Evolutionary conservation across 1,284 basidiomycete species (phyloP), one percentile per base, ranked within the genome.

Genomic region (Cutaneotrichosporon cutaneum): DNA sequence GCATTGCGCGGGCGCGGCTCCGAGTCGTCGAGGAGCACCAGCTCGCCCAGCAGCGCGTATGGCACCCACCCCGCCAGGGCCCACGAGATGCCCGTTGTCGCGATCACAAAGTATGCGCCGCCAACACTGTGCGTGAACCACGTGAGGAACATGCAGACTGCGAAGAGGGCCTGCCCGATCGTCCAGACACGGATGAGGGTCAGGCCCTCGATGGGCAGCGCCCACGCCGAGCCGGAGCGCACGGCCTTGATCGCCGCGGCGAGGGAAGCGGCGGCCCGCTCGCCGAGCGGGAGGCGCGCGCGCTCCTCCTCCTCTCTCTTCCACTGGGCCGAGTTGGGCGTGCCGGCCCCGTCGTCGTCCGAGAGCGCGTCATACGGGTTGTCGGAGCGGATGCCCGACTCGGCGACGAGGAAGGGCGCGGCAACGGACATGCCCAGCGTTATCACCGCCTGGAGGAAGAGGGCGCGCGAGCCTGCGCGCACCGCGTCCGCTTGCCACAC

Each of bases 391-490:
- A 80, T 70, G 9, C 78, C 78, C 7, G 75, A 77, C 33, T 74
- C 71, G 2, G 71, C 53, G 6, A 93, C 85, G 62, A 94, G 84
- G 52, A 86, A 83, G 0, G 94, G 94, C 13, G 93, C 78, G 26
- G 88, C 68, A 54, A 92, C 76, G 59, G 90, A 93, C 13, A 86
- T 82, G 10, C 82, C 67, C 13, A 97, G 83, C 3, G 88, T 84
- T 11, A 94, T 79, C 13, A 92, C 55, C 0, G 92, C 83, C 53
- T 88, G 88, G 70, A 85, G 87, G 73, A 96, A 88, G 56, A 96
- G 81, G 0, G 94, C 91, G 21, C 88, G 85, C 1, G 92, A 88
- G 21, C 93, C 94, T 2, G 90, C 83, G 4, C 93, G 86, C 0
- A 89, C 91, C 0, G 89, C 88, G 70, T 90, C 86, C 11, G 82